Percentiles rank a stretch among this genome's conserved stretches.
phyloP scores from a whole-genome alignment of 805 yeast genomes.

The Phaffomyces opuntiae region DNA sequence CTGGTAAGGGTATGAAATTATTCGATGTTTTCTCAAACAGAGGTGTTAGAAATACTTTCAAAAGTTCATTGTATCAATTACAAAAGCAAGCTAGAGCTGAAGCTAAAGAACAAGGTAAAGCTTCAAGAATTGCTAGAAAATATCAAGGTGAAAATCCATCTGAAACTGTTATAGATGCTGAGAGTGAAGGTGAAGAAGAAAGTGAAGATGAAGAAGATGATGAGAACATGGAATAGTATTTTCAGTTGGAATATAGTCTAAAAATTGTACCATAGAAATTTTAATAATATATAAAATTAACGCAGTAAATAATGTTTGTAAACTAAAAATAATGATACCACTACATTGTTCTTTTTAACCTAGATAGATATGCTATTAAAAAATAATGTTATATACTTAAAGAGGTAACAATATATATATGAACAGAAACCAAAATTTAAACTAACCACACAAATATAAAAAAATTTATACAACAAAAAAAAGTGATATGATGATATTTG shows the following conservation, averaged over 20 bases:
- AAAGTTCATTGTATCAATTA: constrained; percentile 44
- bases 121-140: constrained; percentile 72
- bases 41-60: constrained; percentile 66
- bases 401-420: neutral
- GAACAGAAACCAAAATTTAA: neutral
- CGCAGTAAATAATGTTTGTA: neutral
- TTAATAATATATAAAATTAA: neutral
- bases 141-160: constrained; percentile 38
- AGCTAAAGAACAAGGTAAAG: constrained; percentile 48
- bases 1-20: constrained; percentile 72
- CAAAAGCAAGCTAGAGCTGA: constrained; percentile 52
- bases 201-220: constrained; percentile 42
- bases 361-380: constrained; percentile 4
- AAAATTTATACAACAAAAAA: neutral
- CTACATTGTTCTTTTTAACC: neutral
- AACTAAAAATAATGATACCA: no score
- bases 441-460: constrained; percentile 2
- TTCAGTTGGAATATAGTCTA: neutral
- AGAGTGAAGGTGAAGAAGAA: constrained; percentile 55
- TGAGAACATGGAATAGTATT: constrained; percentile 15
- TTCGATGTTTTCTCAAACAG: constrained; percentile 89
- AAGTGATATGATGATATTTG: neutral
- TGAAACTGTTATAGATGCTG: constrained; percentile 57
- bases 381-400: constrained; percentile 1
- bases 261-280: neutral